phyloP scores from a whole-genome alignment of 129 eudicot species.

The Dittrichia graveolens region DNA sequence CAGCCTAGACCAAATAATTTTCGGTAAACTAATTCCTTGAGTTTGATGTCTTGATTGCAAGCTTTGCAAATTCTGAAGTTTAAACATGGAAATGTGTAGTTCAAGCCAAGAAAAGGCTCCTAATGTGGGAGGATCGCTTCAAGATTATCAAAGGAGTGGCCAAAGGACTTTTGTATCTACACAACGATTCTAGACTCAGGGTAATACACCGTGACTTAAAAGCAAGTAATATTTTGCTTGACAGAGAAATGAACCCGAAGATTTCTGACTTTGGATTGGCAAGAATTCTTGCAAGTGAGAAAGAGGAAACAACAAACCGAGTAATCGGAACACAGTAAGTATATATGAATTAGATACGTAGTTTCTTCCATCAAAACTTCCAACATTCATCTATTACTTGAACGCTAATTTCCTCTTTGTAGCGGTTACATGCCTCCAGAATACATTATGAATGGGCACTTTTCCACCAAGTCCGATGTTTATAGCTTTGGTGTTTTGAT shows the following conservation, averaged over 20 bases:
- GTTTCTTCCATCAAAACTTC: neutral
- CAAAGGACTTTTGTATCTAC: slow-evolving; percentile 61
- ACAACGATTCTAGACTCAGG: slow-evolving; percentile 56
- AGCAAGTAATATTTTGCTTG: slow-evolving; percentile 64
- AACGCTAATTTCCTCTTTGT: slow-evolving; percentile 13
- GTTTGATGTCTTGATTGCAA: neutral
- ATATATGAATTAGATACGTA: neutral
- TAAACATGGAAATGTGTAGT: slow-evolving; percentile 31
- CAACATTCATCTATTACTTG: neutral
- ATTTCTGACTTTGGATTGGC: slow-evolving; percentile 71
- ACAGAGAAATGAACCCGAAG: slow-evolving; percentile 59
- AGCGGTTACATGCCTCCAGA: slow-evolving; percentile 90
- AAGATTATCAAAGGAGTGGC: slow-evolving; percentile 61
- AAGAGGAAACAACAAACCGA: slow-evolving; percentile 52
- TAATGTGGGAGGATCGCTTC: slow-evolving; percentile 57
- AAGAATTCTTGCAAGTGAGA: slow-evolving; percentile 49
- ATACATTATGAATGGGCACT: slow-evolving; percentile 49
- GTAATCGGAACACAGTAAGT: slow-evolving; percentile 57
- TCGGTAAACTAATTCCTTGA: slow-evolving; percentile 36
- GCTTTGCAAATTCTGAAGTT: neutral
- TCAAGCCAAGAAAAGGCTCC: slow-evolving; percentile 40
- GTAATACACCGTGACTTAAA: slow-evolving; percentile 66
- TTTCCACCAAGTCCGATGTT: slow-evolving; percentile 64
- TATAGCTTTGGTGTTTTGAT: slow-evolving; percentile 58
- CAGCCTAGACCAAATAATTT: slow-evolving; percentile 60